Evolutionary conservation across 169 alveolate genomes (phyloP), one percentile per base, ranked within the genome.

Genomic region (Nephromyces sp.): DNA sequence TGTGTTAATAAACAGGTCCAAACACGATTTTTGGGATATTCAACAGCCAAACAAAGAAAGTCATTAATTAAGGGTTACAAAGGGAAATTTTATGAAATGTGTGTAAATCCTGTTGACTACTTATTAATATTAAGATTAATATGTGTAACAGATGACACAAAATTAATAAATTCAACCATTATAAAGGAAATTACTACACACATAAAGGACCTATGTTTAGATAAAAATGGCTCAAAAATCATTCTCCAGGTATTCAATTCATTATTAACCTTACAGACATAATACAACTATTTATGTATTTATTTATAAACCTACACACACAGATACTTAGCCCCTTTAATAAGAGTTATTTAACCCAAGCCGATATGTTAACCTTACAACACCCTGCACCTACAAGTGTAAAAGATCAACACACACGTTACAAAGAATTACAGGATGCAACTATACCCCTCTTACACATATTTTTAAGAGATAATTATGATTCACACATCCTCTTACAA

Each of bases 41-140:
- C 79, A 27, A 32, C 79, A 0, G 79, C 79, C 5, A 73, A 73
- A 43, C 74, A 73, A 53, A 32, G 79, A n/a, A 73, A 73, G 31
- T 3, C 22, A 8, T 0, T 64, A 15, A 53, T 73, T 1, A 63
- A 66, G 67, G 73, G 31, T 32, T 6, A 66, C 70, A 73, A 73
- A 43, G 51, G 64, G 31, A 52, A 52, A 25, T 15, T 43, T 43
- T 15, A 15, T n/a, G 57, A 43, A n/a, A 43, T 43, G 57, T 15
- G 25, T 15, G n/a, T 15, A 15, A 43, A 43, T 43, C n/a, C 57
- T n/a, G 57, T 43, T 15, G 57, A 43, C n/a, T n/a, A 43, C n/a
- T 43, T 15, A 15, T 43, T 43, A n/a, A 15, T 43, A n/a, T n/a
- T 43, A 15, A 15, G 57, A 15, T 15, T 43, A 43, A 15, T 43